Conservation (phyloP, 306 rosid species). For the Glycyrrhiza uralensis region DNA sequence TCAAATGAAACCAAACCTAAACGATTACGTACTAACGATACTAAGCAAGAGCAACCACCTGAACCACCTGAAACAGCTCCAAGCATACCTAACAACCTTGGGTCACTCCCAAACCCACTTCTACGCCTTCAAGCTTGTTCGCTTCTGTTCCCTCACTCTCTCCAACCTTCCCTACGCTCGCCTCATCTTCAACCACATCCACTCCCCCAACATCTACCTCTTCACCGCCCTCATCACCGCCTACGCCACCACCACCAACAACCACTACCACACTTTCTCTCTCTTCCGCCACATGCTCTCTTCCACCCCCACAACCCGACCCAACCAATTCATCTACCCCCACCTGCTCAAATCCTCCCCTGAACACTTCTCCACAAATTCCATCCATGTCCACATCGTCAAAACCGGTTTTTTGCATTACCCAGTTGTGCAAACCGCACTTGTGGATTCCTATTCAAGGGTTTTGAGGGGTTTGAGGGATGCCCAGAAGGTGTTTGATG, state of each 20-base stretch:
- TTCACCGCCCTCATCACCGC: constrained; percentile 75
- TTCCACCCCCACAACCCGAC: constrained; percentile 8
- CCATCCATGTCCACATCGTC: constrained; percentile 53
- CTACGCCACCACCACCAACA: constrained; percentile 43
- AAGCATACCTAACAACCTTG: constrained; percentile 42
- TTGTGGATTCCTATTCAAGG: constrained; percentile 53
- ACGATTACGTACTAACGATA: constrained; percentile 32
- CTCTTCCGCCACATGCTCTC: constrained; percentile 52
- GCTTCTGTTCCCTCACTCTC: constrained; percentile 53
- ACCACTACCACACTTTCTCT: constrained; percentile 31
- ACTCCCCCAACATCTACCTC: constrained; percentile 56
- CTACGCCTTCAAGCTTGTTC: constrained; percentile 72
- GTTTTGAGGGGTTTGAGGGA: constrained; percentile 11
- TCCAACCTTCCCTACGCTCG: constrained; percentile 57
- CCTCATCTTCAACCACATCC: constrained; percentile 45
- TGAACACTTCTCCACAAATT: constrained; percentile 19
- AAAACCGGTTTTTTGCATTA: constrained; percentile 55
- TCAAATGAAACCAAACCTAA: constrained; percentile 28
- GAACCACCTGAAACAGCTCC: constrained; percentile 68
- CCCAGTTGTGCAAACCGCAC: constrained; percentile 67
- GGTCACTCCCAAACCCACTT: constrained; percentile 71
- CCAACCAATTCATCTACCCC: constrained; percentile 65
- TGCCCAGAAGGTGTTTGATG: constrained; percentile 62
- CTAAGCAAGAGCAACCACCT: constrained; percentile 50
- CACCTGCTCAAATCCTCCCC: constrained; percentile 51